Percentiles rank a stretch among this genome's conserved stretches.
Evolutionary conservation across 2,329 filamentous ascomycete species (phyloP).

Genomic region (Pseudogymnoascus verrucosus): DNA sequence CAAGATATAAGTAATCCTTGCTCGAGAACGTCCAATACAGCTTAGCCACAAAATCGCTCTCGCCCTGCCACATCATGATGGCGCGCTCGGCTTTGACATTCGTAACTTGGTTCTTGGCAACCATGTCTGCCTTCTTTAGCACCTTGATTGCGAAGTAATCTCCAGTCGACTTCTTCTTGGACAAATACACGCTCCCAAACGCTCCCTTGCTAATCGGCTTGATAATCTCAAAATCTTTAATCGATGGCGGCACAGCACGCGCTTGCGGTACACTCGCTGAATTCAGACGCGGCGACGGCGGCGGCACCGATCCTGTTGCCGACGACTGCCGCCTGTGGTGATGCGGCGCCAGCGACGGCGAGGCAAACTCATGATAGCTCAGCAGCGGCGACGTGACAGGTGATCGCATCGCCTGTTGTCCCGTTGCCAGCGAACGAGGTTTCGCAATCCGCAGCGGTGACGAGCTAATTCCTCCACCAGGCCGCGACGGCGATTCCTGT

Average conservation of each 20-base stretch:
- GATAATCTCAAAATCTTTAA: constrained; percentile 99
- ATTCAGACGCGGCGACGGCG: constrained; percentile 73
- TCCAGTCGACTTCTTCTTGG: constrained; percentile 96
- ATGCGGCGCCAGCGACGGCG: constrained; percentile 55
- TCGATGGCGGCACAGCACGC: constrained; percentile 84
- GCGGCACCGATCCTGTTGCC: constrained; percentile 62
- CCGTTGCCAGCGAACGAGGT: constrained; percentile 54
- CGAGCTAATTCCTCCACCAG: constrained; percentile 52
- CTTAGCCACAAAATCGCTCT: constrained; percentile 98
- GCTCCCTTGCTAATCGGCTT: constrained; percentile 99
- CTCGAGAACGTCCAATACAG: constrained; percentile 99
- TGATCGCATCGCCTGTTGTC: constrained; percentile 63
- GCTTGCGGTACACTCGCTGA: constrained; percentile 74
- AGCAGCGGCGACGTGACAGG: constrained; percentile 87
- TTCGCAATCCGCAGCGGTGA: constrained; percentile 83
- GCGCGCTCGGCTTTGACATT: constrained; percentile 98
- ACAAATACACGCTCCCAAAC: constrained; percentile 94
- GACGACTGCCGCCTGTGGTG: constrained; percentile 90
- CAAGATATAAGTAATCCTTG: constrained; percentile 96
- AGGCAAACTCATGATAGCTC: constrained; percentile 65
- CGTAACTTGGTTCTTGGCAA: constrained; percentile 97
- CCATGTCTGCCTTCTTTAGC: constrained; percentile 99
- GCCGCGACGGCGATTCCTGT: constrained; percentile 79
- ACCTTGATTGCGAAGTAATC: constrained; percentile 99
- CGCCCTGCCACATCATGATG: constrained; percentile 99